Percentiles rank a stretch among this genome's conserved stretches.
Conservation (phyloP, 805 yeast species). For the Torulaspora microellipsoides region DNA sequence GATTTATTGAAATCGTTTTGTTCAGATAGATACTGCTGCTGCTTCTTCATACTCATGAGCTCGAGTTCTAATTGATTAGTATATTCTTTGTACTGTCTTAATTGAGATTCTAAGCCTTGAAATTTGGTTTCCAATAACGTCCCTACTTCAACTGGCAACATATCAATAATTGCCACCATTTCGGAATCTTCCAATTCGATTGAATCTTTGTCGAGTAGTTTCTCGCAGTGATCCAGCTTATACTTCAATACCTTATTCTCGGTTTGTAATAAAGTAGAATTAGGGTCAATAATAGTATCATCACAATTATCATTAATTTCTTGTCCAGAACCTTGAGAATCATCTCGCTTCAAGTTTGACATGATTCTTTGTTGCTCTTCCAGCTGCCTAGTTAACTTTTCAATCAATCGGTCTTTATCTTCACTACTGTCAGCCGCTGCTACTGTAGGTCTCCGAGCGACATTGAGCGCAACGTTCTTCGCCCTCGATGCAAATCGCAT, state of each 20-base stretch:
- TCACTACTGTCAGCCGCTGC: conserved; percentile 22
- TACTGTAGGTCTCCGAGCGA: conserved; percentile 41
- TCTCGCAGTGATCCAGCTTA: conserved; percentile 61
- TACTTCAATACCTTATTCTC: conserved; percentile 65
- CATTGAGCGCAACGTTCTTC: conserved; percentile 72
- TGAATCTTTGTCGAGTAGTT: conserved; percentile 57
- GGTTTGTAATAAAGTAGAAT: conserved; percentile 45
- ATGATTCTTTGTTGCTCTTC: conserved; percentile 49
- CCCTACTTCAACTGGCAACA: conserved; percentile 46
- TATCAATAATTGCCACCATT: conserved; percentile 56
- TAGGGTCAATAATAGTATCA: conserved; percentile 27
- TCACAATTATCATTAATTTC: background rate
- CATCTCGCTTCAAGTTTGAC: background rate
- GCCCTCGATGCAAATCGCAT: conserved; percentile 91
- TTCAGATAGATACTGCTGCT: background rate
- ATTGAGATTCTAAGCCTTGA: conserved; percentile 29
- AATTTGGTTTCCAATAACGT: conserved; percentile 28
- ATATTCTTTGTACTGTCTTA: conserved; percentile 30
- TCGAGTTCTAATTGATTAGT: conserved; percentile 18
- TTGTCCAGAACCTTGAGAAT: background rate
- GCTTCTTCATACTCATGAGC: background rate
- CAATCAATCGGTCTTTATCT: conserved; percentile 50
- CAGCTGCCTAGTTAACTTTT: conserved; percentile 53
- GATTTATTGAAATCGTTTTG: background rate
- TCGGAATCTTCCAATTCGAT: conserved; percentile 48